Evolutionary conservation across 192 early-diverging fungal species (phyloP).

Genomic region (Allomyces macrogynus): DNA sequence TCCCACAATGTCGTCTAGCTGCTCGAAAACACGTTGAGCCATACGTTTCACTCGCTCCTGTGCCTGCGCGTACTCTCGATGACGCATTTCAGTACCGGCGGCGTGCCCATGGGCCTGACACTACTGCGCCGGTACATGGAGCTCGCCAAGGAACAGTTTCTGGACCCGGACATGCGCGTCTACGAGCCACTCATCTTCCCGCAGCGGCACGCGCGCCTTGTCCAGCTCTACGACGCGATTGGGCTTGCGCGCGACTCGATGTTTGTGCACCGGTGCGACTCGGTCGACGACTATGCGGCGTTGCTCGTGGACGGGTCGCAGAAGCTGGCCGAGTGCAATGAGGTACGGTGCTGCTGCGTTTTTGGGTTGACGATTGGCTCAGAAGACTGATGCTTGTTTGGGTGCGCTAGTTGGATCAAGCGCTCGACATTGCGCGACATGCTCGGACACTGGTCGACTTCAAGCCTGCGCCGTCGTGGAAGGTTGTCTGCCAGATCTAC

Average conservation of each 20-base stretch:
- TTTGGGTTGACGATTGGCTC: not conserved
- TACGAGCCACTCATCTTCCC: no score
- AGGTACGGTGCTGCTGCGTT: not conserved
- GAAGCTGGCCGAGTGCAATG: conserved; percentile 1
- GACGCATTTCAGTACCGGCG: not conserved
- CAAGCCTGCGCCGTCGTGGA: not conserved
- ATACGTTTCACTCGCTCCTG: not conserved
- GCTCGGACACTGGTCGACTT: no score
- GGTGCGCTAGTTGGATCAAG: no score
- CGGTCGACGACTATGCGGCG: not conserved
- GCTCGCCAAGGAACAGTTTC: not conserved
- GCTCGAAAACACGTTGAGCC: not conserved
- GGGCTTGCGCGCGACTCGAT: not conserved
- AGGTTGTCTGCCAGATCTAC: not conserved
- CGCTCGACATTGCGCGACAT: no score
- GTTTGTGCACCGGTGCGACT: not conserved
- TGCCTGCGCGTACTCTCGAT: not conserved
- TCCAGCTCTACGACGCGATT: not conserved
- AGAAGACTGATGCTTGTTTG: no score
- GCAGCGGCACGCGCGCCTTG: no score
- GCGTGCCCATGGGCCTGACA: not conserved
- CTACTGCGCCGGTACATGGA: not conserved
- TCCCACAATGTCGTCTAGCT: not conserved
- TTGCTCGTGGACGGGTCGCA: not conserved
- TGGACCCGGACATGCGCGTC: no score